Evolutionary conservation across 2,329 filamentous ascomycete species (phyloP).

Genomic region (Verruconis gallopava): DNA sequence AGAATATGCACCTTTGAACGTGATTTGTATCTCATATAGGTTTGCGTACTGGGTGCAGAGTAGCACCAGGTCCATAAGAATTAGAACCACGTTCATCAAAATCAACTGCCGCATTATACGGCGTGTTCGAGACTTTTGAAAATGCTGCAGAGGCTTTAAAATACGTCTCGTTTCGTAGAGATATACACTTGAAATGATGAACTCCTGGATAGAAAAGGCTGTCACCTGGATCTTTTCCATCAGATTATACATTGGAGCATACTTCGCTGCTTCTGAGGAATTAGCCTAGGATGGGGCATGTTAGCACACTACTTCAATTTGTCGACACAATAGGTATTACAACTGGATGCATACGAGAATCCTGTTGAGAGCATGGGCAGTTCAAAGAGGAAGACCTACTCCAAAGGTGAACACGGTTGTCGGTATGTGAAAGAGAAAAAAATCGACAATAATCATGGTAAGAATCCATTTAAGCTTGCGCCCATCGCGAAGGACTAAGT

Average conservation of each 20-base stretch:
- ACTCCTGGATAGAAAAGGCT: constrained; percentile 30
- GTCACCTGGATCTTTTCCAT: constrained; percentile 35
- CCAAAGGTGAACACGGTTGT: constrained; percentile 44
- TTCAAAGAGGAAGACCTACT: too few species aligned
- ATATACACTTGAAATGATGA: constrained; percentile 18
- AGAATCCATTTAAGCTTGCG: constrained; percentile 36
- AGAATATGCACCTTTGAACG: constrained; percentile 12
- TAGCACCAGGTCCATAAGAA: constrained; percentile 2
- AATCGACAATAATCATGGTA: constrained; percentile 44
- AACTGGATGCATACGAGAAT: too few species aligned
- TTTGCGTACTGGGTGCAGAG: background rate
- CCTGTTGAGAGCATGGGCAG: too few species aligned
- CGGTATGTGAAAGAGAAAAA: constrained; percentile 40
- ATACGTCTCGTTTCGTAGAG: background rate
- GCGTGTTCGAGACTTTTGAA: background rate
- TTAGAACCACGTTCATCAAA: constrained; percentile 4
- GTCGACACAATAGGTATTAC: too few species aligned
- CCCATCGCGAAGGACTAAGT: constrained; percentile 42
- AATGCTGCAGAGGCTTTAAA: background rate
- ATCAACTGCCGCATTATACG: constrained; percentile 3
- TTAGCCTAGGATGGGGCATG: too few species aligned
- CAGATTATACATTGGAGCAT: constrained; percentile 26
- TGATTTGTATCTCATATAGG: constrained; percentile 2
- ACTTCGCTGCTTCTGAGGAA: constrained; percentile 23
- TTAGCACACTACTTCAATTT: too few species aligned